Percentiles rank a stretch among this genome's conserved stretches.
Evolutionary conservation across 345 rosid species (phyloP).

Genomic region (Melaleuca alternifolia): DNA sequence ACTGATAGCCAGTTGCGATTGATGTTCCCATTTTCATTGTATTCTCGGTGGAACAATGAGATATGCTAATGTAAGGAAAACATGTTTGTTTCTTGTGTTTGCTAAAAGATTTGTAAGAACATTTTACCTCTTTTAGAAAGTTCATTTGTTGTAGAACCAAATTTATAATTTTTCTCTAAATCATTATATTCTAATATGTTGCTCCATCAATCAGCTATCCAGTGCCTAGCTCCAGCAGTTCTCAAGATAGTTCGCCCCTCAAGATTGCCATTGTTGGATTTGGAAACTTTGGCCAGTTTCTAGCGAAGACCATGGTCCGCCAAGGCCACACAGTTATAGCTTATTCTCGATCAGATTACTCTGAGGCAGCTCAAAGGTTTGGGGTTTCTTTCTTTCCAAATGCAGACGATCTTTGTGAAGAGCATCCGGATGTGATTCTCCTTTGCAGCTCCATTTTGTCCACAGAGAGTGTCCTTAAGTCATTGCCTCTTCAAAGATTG

Average conservation of each 20-base stretch:
- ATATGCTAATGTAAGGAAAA: background rate
- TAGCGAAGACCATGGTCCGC: constrained; percentile 40
- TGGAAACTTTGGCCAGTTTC: constrained; percentile 77
- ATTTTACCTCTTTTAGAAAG: background rate
- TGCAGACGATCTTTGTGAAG: constrained; percentile 66
- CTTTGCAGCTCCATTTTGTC: constrained; percentile 74
- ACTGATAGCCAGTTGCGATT: background rate
- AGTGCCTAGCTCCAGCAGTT: constrained; percentile 6
- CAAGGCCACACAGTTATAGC: constrained; percentile 70
- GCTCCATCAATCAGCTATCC: constrained; percentile 12
- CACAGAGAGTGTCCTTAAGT: constrained; percentile 55
- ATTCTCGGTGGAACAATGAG: background rate
- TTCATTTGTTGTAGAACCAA: background rate
- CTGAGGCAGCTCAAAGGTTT: constrained; percentile 34
- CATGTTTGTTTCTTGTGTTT: background rate
- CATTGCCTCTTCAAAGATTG: constrained; percentile 62
- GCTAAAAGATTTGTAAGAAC: background rate
- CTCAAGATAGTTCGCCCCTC: constrained; percentile 33
- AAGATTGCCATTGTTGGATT: constrained; percentile 73
- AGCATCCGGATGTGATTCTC: constrained; percentile 73
- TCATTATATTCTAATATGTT: constrained; percentile 23
- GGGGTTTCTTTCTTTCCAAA: constrained; percentile 51
- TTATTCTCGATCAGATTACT: constrained; percentile 60
- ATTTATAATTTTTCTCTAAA: background rate
- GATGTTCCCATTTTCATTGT: background rate